These are phyloP conservation scores for Phytophthora capsici DNA, from an alignment of 352 stramenopile species.

Conservation along the genomic window DNA sequence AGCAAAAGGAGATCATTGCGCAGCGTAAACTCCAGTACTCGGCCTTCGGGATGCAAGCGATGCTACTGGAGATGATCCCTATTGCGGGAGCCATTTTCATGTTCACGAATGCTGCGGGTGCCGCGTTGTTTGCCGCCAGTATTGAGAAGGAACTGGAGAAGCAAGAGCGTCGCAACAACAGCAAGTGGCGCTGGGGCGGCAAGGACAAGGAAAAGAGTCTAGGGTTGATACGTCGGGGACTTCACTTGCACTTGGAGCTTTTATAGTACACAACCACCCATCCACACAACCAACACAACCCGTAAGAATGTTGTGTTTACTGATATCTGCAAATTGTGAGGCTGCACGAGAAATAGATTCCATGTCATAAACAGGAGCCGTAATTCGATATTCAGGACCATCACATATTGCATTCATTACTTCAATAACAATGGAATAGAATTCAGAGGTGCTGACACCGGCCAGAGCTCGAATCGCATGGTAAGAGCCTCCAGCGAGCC, in stretches of 20 bases:
- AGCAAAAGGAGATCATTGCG: slow-evolving; percentile 54
- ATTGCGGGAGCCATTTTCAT: slow-evolving; percentile 57
- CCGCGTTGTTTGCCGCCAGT: slow-evolving; percentile 60
- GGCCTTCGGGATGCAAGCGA: slow-evolving; percentile 57
- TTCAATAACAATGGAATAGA: background rate
- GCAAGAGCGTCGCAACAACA: slow-evolving; percentile 24
- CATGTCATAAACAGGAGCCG: background rate
- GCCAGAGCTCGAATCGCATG: background rate
- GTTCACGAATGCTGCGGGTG: slow-evolving; percentile 64
- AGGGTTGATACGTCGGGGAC: slow-evolving; percentile 1
- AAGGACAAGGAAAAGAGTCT: slow-evolving; percentile 23
- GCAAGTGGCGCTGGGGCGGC: slow-evolving; percentile 20
- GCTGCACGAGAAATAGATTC: too few species aligned
- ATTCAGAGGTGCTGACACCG: slow-evolving; percentile 1
- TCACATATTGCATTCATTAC: slow-evolving; percentile 1
- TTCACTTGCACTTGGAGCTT: slow-evolving; percentile 4
- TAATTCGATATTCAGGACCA: background rate
- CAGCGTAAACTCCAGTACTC: slow-evolving; percentile 52
- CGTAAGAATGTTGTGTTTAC: slow-evolving; percentile 6
- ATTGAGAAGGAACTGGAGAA: slow-evolving; percentile 53
- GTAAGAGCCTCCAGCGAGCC: background rate
- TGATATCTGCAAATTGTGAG: slow-evolving; percentile 8
- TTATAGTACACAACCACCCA: slow-evolving; percentile 5
- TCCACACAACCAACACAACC: slow-evolving; percentile 5
- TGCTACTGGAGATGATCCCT: slow-evolving; percentile 70